Evolutionary conservation across 2,329 filamentous ascomycete genomes (phyloP).

Genomic region (Lasiodiplodia gonubiensis): DNA sequence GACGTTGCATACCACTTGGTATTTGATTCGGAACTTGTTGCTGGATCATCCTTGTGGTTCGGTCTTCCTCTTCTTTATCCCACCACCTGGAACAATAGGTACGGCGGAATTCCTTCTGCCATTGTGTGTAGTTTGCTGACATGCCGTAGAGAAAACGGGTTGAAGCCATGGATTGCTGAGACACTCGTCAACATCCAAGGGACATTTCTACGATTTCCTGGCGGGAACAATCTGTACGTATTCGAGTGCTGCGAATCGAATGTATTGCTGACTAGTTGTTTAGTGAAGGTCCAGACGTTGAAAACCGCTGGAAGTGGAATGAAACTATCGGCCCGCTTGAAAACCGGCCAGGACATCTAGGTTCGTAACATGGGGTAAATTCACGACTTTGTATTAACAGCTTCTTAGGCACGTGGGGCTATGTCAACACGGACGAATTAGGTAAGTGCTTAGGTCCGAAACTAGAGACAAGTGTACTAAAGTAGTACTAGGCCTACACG

Average conservation of each 20-base stretch:
- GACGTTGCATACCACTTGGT: not conserved
- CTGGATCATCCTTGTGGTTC: constrained; percentile 22
- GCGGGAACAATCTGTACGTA: constrained; percentile 60
- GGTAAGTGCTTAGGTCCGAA: constrained; percentile 35
- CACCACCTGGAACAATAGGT: constrained; percentile 27
- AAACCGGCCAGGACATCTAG: constrained; percentile 59
- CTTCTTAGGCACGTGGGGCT: constrained; percentile 59
- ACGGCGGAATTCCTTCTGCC: too few species aligned
- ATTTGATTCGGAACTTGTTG: constrained; percentile 17
- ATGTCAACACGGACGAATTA: constrained; percentile 67
- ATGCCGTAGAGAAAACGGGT: constrained; percentile 9
- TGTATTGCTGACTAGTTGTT: not conserved
- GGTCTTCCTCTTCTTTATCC: constrained; percentile 26
- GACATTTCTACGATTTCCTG: constrained; percentile 67
- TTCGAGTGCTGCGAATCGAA: not conserved
- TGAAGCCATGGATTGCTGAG: constrained; percentile 17
- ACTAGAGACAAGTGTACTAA: not conserved
- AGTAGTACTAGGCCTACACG: constrained; percentile 53
- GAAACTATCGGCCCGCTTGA: constrained; percentile 61
- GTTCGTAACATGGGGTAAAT: too few species aligned
- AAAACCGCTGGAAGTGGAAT: constrained; percentile 56
- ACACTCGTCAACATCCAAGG: constrained; percentile 17
- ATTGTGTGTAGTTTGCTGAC: too few species aligned
- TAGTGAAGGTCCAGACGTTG: constrained; percentile 47
- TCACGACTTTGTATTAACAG: constrained; percentile 34